Evolutionary conservation across 106 monocot genomes (phyloP).

Genomic region (Dioscorea zingiberensis): DNA sequence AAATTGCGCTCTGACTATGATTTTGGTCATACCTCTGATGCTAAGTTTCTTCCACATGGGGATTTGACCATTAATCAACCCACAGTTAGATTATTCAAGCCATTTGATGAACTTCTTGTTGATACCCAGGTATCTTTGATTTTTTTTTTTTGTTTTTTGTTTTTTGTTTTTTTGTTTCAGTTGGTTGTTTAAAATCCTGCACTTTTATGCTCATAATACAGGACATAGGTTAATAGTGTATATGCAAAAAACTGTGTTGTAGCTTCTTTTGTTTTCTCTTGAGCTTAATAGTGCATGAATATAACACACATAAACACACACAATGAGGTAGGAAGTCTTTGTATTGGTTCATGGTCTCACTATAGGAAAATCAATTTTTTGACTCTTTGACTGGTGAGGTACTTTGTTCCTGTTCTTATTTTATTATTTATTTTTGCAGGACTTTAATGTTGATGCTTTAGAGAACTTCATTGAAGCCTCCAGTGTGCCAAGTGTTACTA

Average conservation of each 20-base stretch:
- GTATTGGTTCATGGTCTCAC: too few species aligned
- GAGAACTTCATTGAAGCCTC: conserved; percentile 69
- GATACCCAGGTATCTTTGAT: conserved; percentile 51
- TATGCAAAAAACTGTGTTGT: too few species aligned
- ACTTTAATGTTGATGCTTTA: conserved; percentile 62
- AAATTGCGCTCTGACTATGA: conserved; percentile 73
- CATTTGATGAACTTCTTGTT: conserved; percentile 85
- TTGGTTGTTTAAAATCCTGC: background rate
- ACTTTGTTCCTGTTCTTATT: too few species aligned
- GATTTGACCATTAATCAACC: conserved; percentile 43
- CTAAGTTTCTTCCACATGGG: conserved; percentile 77
- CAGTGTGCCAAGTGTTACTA: conserved; percentile 56
- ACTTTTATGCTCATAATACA: too few species aligned
- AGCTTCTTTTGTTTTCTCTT: background rate
- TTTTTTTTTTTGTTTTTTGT: background rate
- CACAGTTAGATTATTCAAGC: conserved; percentile 74
- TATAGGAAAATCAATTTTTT: too few species aligned
- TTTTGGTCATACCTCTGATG: conserved; percentile 75
- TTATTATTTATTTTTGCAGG: conserved; percentile 30
- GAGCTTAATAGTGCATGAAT: too few species aligned
- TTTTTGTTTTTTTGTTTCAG: background rate
- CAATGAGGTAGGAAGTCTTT: too few species aligned
- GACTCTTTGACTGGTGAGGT: too few species aligned
- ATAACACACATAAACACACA: too few species aligned
- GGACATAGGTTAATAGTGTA: too few species aligned